Evolutionary conservation across 805 yeast species (phyloP), one percentile per base, ranked within the genome.

Genomic region (Candida sphagnicola): DNA sequence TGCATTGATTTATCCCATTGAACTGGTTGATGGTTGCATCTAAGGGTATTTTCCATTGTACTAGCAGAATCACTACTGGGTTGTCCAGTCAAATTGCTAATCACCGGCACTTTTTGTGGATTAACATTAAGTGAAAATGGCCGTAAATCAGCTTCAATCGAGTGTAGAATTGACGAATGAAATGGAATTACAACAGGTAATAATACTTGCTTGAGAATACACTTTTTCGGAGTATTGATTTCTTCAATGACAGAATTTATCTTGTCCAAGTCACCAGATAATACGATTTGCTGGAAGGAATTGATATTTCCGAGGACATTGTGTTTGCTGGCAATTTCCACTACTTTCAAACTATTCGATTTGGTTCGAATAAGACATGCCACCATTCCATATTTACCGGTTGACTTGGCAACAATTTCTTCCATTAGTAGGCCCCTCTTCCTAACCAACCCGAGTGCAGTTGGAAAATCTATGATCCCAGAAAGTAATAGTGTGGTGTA

Each of bases 121-220:
- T 26, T 2, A 4, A 21, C 13, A 10, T 5, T 15, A 16, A 35
- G 38, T 3, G 61, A 49, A 15, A 57, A 45, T 11, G 40, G 43
- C 6, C 33, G 36, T 40, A 75, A 57, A 23, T 53, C 48, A 11
- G 56, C 50, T 38, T 64, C 67, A 4, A 77, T 71, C 0, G 59
- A 57, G 26, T 39, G 38, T 50, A 78, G 50, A 3, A 65, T 43
- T 8, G 59, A 51, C 41, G 65, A 68, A 50, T 77, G 82, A 52
- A 77, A 77, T 13, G 82, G 80, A 2, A 76, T 69, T 2, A 62
- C 53, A 5, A 75, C 80, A 2, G 74, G 67, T 32, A 76, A 50
- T 29, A 45, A 45, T 1, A 32, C 18, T 12, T 38, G 36, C 28
- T 19, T 31, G 12, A 62, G 46, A 4, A 56, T 51, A 11, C 42